Conservation (phyloP, 768 basidiomycete species). For the Boletus rubroflammeus region DNA sequence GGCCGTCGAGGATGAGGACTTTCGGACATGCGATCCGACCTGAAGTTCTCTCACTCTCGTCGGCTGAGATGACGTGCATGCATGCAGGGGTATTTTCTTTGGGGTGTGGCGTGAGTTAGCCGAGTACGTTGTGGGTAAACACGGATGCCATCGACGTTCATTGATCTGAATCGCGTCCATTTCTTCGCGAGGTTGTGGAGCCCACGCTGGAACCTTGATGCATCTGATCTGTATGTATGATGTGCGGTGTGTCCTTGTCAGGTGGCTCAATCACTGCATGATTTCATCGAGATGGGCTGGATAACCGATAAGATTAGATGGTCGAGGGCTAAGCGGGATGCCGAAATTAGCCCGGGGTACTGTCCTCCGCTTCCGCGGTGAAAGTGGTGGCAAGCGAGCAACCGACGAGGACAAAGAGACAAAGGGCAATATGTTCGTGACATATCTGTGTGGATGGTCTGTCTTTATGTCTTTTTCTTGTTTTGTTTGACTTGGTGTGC, state of each 20-base stretch:
- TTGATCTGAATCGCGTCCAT: conserved; percentile 14
- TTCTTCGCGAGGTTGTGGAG: conserved; percentile 27
- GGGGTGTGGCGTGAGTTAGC: conserved; percentile 23
- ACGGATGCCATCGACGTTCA: conserved; percentile 1
- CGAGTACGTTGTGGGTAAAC: conserved; percentile 29
- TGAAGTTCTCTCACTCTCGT: conserved; percentile 7
- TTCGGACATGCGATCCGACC: conserved; percentile 20
- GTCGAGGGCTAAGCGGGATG: conserved; percentile 7
- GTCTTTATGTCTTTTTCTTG: not conserved
- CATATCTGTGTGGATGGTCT: not conserved
- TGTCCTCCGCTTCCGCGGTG: not conserved
- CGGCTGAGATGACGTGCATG: conserved; percentile 20
- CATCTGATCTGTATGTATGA: conserved; percentile 22
- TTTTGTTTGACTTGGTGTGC: not conserved
- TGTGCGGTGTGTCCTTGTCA: conserved; percentile 3
- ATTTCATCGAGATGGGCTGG: conserved; percentile 17
- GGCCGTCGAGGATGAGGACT: not conserved
- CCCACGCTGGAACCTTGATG: conserved; percentile 30
- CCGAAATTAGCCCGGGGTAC: conserved; percentile 8
- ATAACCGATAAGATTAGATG: conserved; percentile 32
- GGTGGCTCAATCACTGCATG: conserved; percentile 2
- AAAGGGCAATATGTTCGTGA: not conserved
- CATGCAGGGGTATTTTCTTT: conserved; percentile 11
- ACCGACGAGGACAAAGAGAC: conserved; percentile 1
- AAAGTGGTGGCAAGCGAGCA: not conserved